Base-by-base conservation (phyloP, 2,329 filamentous ascomycete genomes). In the Fusarium scirpi region DNA sequence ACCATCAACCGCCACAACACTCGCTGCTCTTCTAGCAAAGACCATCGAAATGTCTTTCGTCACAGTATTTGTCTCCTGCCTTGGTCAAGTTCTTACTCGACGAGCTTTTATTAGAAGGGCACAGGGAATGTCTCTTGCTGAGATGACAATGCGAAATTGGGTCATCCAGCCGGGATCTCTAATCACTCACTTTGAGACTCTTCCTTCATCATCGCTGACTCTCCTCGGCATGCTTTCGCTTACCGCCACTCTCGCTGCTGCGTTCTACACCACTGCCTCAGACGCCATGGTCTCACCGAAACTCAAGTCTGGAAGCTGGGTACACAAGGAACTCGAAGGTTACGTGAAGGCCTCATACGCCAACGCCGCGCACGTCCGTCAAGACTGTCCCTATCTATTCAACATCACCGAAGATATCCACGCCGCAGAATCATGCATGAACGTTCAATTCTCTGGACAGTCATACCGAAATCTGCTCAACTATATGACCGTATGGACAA, bases 41-140 rank as follows among this genome's bases (percentile, higher is more conserved):
- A 87, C 90, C 0, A 92, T 94, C 49, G 93, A 95, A 79, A 76
- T 94, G 69, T 89, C 90, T 0, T 95, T 94, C 74, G 91, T 93
- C 6, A 93, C 92, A 0, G 89, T 93, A 0, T 92, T 93, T 65
- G 90, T 94, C 2, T 87, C 90, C 0, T 92, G 92, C 58, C 77
- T 94, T 0, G 93, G 93, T 0, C 93, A 96, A 76, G 86, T 92
- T 0, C 80, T 95, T 18, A 93, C 88, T n/a, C 85, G 91, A 22
- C 83, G 91, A 58, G 90, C 92, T 0, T 86, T 93, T 58, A 85
- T 85, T 25, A 86, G 85, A 57, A 82, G 85, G 11, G 86, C 88
- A 1, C 81, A 82, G 5, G 92, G 92, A 4, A 86, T 94, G 62
- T 93, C 89, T 0, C 85, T 95, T 18, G 90, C 92, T 0, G 92